Evolutionary conservation across 73 alveolate genomes (phyloP), one percentile per base, ranked within the genome.

Genomic region (Durusdinium trenchii): DNA sequence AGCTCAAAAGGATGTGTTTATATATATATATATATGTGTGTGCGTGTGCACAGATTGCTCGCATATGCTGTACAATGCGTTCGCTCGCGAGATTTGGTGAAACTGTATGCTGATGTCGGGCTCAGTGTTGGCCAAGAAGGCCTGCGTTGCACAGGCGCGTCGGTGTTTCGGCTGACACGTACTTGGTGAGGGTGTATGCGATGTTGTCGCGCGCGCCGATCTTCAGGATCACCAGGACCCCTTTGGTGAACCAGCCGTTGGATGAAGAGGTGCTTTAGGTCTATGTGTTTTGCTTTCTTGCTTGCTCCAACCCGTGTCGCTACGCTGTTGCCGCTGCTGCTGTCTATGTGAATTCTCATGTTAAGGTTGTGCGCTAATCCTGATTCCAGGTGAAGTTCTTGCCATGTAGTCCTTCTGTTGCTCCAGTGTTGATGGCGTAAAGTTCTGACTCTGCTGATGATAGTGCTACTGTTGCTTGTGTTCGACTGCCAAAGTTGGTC

Each of bases 361-460:
- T 79, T 46, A 46, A 79, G n/a, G n/a, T n/a, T n/a, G n/a, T n/a
- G n/a, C n/a, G n/a, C n/a, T n/a, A n/a, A n/a, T n/a, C 47, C 90
- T 79, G 2, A 20, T 43, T 79, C 43, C 3, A 6, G 61, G 38
- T 79, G 85, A 38, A 16, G 3, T 14, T 20, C n/a, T 79, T 67
- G 67, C 26, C 46, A 14, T 14, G 14, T 4, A 75, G 54, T 23
- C 40, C 46, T 0, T 30, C 51, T 46, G 42, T 20, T 1, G 14
- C 46, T 79, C 14, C 42, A 28, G 93, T 43, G 12, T 47, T n/a
- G 12, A 43, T 83, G 28, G 93, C 73, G 73, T 83, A 83, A 3
- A 83, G 93, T n/a, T 83, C 93, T 47, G 93, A 52, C 20, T 83
- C 93, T 48, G 93, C 93, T 42, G 71, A 42, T 47, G 75, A 50